A percentile compares a stretch with the other conserved stretches of the same genome.
phyloP scores from a whole-genome alignment of 2,329 filamentous ascomycete genomes.

The Aspergillus niger region DNA sequence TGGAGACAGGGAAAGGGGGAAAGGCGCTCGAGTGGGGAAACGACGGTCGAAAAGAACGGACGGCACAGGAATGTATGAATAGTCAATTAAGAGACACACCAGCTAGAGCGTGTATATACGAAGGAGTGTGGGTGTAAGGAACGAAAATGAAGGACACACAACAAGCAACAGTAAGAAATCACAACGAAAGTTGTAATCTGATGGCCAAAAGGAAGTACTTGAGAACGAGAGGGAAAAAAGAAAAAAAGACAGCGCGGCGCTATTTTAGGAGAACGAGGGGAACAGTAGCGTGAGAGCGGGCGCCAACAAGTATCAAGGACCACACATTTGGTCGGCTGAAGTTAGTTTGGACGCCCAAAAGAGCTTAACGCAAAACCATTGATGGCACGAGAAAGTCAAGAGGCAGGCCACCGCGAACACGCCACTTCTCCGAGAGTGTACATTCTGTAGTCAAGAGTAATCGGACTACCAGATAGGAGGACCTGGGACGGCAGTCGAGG shows the following conservation, averaged over 20 bases:
- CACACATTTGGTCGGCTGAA: conserved; percentile 3
- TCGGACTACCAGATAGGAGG: conserved; percentile 10
- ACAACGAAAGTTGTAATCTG: not conserved
- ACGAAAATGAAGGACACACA: conserved; percentile 4
- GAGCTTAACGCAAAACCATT: conserved; percentile 17
- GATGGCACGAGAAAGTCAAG: conserved; percentile 5
- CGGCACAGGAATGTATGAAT: conserved; percentile 2
- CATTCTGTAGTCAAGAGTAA: conserved; percentile 16
- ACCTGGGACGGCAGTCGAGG: conserved; percentile 26
- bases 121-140: conserved; percentile 3
- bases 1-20: conserved; percentile 15
- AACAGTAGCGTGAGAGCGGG: conserved; percentile 12
- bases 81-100: conserved; percentile 5
- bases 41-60: conserved; percentile 8
- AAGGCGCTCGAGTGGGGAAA: conserved; percentile 14
- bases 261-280: conserved; percentile 22
- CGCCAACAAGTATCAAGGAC: conserved; percentile 9
- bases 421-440: conserved; percentile 19
- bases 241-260: conserved; percentile 15
- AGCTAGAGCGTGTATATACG: conserved; percentile 6
- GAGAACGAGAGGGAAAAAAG: conserved; percentile 5
- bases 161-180: not conserved
- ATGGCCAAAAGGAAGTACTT: conserved; percentile 3
- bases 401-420: conserved; percentile 13
- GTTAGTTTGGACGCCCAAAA: conserved; percentile 8